Percentiles rank a stretch among this genome's conserved stretches.
Conservation (phyloP, 2,329 filamentous ascomycete species). For the Phialophora verrucosa region DNA sequence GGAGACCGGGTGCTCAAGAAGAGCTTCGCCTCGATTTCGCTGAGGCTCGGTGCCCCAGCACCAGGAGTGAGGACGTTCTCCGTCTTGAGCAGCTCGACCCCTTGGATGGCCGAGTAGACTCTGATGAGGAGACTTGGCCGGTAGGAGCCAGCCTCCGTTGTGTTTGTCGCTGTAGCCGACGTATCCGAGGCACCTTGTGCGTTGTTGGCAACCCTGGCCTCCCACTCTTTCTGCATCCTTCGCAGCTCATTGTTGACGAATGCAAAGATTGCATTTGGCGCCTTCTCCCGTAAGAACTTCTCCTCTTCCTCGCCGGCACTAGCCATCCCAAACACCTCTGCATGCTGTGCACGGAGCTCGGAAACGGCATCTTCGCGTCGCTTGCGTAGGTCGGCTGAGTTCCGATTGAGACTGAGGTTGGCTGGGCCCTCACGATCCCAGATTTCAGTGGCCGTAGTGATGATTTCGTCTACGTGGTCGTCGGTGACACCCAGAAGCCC, state of each 20-base stretch:
- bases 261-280: not conserved
- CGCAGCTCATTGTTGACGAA: not conserved
- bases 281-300: not conserved
- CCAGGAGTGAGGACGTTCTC: too few species aligned
- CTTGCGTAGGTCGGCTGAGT: not conserved
- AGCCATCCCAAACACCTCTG: not conserved
- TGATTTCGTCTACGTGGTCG: too few species aligned
- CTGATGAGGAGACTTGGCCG: not conserved
- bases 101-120: too few species aligned
- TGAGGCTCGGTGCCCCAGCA: too few species aligned
- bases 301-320: not conserved
- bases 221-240: not conserved
- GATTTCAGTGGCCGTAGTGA: not conserved
- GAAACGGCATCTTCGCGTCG: not conserved
- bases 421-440: not conserved
- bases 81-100: too few species aligned
- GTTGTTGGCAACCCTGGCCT: too few species aligned
- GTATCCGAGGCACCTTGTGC: not conserved
- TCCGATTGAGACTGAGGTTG: not conserved
- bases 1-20: too few species aligned
- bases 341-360: not conserved
- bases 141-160: not conserved
- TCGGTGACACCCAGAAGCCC: too few species aligned
- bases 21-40: too few species aligned
- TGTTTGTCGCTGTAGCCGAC: not conserved